Percentiles rank a stretch among this genome's conserved stretches.
Conservation (phyloP, 106 monocot genomes). For the Allium sativum region DNA sequence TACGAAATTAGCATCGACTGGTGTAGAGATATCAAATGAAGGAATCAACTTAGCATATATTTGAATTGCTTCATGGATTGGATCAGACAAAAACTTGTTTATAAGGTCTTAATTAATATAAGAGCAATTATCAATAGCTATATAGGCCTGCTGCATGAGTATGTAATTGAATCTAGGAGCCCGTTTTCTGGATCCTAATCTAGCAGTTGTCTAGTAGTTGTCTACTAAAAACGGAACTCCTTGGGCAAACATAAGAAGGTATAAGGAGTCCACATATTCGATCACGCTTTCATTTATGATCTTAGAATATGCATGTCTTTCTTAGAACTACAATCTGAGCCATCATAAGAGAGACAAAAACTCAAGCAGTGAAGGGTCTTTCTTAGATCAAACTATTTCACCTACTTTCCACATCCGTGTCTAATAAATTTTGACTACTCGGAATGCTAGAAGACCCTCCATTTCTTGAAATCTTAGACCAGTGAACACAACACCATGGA, state of each 20-base stretch:
- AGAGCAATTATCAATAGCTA: constrained; percentile 55
- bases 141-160: constrained; percentile 74
- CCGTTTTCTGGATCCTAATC: constrained; percentile 72
- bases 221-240: constrained; percentile 76
- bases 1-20: constrained; percentile 69
- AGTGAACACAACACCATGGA: constrained; percentile 75
- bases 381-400: constrained; percentile 51
- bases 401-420: constrained; percentile 93
- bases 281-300: constrained; percentile 74
- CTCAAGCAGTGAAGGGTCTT: constrained; percentile 85
- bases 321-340: constrained; percentile 81
- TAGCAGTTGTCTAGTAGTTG: constrained; percentile 66
- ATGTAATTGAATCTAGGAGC: constrained; percentile 89
- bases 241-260: constrained; percentile 93
- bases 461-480: constrained; percentile 84
- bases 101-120: constrained; percentile 68
- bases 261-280: constrained; percentile 74
- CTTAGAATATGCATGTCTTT: constrained; percentile 76
- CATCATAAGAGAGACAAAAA: constrained; percentile 89
- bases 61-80: constrained; percentile 70
- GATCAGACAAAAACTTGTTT: constrained; percentile 80
- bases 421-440: constrained; percentile 86
- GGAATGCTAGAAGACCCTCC: constrained; percentile 81
- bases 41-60: constrained; percentile 87
- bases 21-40: constrained; percentile 73